Base-by-base conservation (phyloP, 768 basidiomycete species). In the Glaciozyma martinii region DNA sequence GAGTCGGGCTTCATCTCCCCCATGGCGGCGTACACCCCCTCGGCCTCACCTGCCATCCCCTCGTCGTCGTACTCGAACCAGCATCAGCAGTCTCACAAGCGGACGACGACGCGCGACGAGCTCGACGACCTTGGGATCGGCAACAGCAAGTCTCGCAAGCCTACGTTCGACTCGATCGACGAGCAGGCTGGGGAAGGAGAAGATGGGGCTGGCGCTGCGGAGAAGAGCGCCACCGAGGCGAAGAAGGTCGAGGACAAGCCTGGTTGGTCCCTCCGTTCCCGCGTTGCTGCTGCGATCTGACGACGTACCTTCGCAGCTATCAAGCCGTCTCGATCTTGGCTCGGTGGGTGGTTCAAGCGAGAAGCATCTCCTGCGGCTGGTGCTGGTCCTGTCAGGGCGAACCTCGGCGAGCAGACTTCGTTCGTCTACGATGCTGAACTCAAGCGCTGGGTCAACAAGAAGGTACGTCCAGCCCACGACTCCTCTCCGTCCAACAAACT, bases 351-450 rank as follows among this genome's bases (percentile, higher is more conserved):
- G 79, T 94, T 88, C 85, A 75, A 75, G 61, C 87, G 82, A 72
- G 84, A 85, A 57, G 76, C 76, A 12, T 78, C 80, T 23, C 85
- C 86, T 80, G 6, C 70, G 79, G n/a, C 43, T 9, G 67, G 72
- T 15, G 79, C 84, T 13, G 89, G 81, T 13, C 92, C 94, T 3
- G 78, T 94, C 62, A 88, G 85, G 74, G 95, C 94, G 25, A 98
- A 87, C 71, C 82, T 99, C 30, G 95, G 95, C 12, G 90, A 98
- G 71, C 85, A 92, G 74, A 90, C 79, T 32, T 80, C 85, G 32
- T 94, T 98, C 79, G 87, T 90, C 73, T 99, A 89, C 75, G 95
- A 99, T 74, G 86, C 88, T 72, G 91, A 95, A n/a, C 81, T 86
- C 65, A 92, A 93, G 76, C 84, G 87, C 67, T 99, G 95, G 95